A percentile compares a stretch with the other conserved stretches of the same genome.
Evolutionary conservation across 2,329 filamentous ascomycete genomes (phyloP).

Genomic region (Passalora sequoiae): DNA sequence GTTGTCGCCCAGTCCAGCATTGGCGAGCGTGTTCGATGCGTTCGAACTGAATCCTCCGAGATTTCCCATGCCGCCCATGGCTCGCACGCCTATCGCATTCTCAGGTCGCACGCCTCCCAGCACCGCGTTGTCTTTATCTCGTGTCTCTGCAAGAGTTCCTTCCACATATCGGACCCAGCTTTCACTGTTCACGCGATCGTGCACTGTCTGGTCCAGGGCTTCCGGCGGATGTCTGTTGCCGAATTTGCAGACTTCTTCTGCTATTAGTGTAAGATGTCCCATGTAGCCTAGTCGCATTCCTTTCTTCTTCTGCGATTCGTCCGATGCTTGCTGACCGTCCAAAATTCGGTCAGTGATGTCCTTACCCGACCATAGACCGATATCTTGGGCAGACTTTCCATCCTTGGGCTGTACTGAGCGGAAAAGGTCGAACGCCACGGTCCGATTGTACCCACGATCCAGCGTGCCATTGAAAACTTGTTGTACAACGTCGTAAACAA

Average conservation of each 20-base stretch:
- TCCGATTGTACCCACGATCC: slow-evolving; percentile 89
- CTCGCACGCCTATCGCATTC: slow-evolving; percentile 72
- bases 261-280: slow-evolving; percentile 94
- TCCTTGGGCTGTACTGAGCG: slow-evolving; percentile 19
- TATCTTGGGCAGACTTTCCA: slow-evolving; percentile 18
- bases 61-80: slow-evolving; percentile 27
- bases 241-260: slow-evolving; percentile 97
- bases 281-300: slow-evolving; percentile 96
- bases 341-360: slow-evolving; percentile 89
- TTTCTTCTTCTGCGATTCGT: slow-evolving; percentile 74
- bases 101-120: slow-evolving; percentile 91
- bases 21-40: slow-evolving; percentile 58
- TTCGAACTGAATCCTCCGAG: slow-evolving; percentile 48
- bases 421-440: slow-evolving; percentile 86
- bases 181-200: slow-evolving; percentile 81
- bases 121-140: slow-evolving; percentile 96
- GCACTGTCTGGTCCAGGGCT: slow-evolving; percentile 72
- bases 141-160: slow-evolving; percentile 82
- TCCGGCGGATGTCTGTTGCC: slow-evolving; percentile 90
- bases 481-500: slow-evolving; percentile 97
- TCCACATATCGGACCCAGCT: slow-evolving; percentile 96
- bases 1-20: slow-evolving; percentile 63
- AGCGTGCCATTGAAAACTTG: slow-evolving; percentile 98
- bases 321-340: slow-evolving; percentile 79
- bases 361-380: slow-evolving; percentile 58